Evolutionary conservation across 371 early-diverging fungal species (phyloP), one percentile per base, ranked within the genome.

Genomic region (Parasitella parasitica): DNA sequence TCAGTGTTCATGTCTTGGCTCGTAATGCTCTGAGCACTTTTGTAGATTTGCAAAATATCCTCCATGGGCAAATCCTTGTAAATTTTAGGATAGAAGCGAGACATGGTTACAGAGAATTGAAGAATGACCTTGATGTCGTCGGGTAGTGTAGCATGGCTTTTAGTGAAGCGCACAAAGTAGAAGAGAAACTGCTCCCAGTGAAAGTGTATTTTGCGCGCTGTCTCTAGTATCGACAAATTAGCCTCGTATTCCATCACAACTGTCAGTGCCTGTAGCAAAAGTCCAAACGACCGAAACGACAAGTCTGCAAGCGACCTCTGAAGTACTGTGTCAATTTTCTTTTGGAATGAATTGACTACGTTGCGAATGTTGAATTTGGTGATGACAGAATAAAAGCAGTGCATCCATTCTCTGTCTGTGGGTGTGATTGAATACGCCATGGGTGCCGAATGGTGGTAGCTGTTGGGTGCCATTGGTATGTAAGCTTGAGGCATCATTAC

Each of bases 241-340:
- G 16, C 8, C 35, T 76, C 67, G 16, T 62, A 30, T 6, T 61
- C 37, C n/a, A 66, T 46, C 0, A 57, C 27, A 5, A 54, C 39
- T 1, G 35, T 34, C 9, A 76, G 30, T 2, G 57, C 43, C 4
- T 66, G 46, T 4, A 76, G 36, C 0, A 76, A 36, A n/a, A 57
- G 48, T 1, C 53, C 51, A 39, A 73, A 61, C 0, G 62, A 66
- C 6, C 73, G 63, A 6, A 22, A n/a, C 1, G 61, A 43, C 5
- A 72, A 59, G 13, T 49, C 53, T 6, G 26, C 54, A 3, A 64
- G 32, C 7, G 32, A 11, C 6, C 57, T 46, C n/a, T 48, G 46
- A 15, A 75, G 41, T 0, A 72, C 30, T 0, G 18, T 18, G 0
- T 58, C 62, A 0, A 65, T 9, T n/a, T 52, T 55, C 24, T 67